Evolutionary conservation across 1,139 yeast genomes (phyloP), one percentile per base, ranked within the genome.

Genomic region (Saccharomycopsis hybrid): DNA sequence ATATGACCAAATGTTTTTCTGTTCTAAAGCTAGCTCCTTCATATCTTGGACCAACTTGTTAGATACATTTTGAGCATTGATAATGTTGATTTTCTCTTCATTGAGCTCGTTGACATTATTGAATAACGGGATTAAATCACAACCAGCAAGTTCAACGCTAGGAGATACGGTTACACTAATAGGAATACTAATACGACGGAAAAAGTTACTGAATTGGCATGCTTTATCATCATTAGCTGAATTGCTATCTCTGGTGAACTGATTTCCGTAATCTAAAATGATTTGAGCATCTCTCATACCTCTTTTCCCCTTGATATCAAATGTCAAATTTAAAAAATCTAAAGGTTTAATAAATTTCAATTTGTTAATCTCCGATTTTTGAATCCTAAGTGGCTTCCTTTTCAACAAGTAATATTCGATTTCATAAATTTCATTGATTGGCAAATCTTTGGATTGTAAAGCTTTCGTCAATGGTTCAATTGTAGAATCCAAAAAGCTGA

Each of bases 401-500:
- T 76, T 72, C 44, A 81, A 64, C 51, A 86, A 62, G 56, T 76
- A 76, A 71, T 84, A 83, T 60, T 87, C 96, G 49, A 84, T 71
- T 60, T 88, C 96, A 62, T 85, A 80, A 3, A 80, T 67, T 49
- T 86, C 95, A 50, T 76, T 72, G 0, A 82, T 76, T 0, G 82
- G 76, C 8, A 77, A 62, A 1, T 68, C 68, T 54, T 70, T 76
- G 46, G 65, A 63, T 18, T 65, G 66, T 3, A 78, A 63, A 9
- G 76, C 69, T 55, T 72, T 61, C 62, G 75, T 79, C 47, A 85
- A 61, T 0, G 84, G 78, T 30, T 81, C 89, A 5, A 79, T 75
- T 0, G 94, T 83, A 1, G 94, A 82, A 61, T 88, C 96, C 69
- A 79, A 71, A 57, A 82, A 82, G 7, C 82, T 76, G 56, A 85